Conservation (phyloP, 108 stramenopile genomes). For the Discostella stelligeroides region DNA sequence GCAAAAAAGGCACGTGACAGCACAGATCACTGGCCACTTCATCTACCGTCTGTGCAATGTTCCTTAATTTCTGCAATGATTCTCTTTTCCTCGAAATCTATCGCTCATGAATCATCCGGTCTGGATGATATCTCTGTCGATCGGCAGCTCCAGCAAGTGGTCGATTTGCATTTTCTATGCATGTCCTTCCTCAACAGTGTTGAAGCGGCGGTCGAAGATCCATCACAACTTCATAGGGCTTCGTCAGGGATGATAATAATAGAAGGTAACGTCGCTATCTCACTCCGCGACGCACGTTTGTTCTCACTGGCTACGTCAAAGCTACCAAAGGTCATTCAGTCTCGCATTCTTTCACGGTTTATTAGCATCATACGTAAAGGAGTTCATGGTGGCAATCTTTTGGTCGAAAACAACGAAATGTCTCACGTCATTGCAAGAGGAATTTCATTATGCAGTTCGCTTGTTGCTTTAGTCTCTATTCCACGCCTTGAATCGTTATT, state of each 20-base stretch:
- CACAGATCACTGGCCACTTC: conserved; percentile 30
- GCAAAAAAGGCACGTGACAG: conserved; percentile 7
- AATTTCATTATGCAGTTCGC: conserved; percentile 48
- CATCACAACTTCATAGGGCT: background rate
- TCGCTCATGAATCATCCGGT: conserved; percentile 5
- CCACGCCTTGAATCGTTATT: conserved; percentile 19
- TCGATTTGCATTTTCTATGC: conserved; percentile 21
- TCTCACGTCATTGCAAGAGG: conserved; percentile 65
- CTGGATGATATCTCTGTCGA: conserved; percentile 15
- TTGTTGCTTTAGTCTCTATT: conserved; percentile 46
- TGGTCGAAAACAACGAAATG: conserved; percentile 24
- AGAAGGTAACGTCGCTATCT: conserved; percentile 53
- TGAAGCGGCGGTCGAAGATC: conserved; percentile 16
- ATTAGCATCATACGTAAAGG: conserved; percentile 28
- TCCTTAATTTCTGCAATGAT: conserved; percentile 60
- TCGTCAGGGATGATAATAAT: conserved; percentile 25
- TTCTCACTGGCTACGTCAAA: conserved; percentile 58
- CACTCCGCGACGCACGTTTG: conserved; percentile 46
- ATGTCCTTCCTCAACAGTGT: conserved; percentile 28
- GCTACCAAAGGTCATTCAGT: conserved; percentile 43
- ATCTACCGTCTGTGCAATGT: conserved; percentile 58
- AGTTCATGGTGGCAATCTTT: conserved; percentile 10
- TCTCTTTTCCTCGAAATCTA: conserved; percentile 16
- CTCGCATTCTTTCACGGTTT: conserved; percentile 35
- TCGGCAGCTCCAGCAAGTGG: conserved; percentile 39